These are phyloP conservation scores for Spathaspora sp. DNA, from an alignment of 1,139 yeast species.

Conservation along the genomic window DNA sequence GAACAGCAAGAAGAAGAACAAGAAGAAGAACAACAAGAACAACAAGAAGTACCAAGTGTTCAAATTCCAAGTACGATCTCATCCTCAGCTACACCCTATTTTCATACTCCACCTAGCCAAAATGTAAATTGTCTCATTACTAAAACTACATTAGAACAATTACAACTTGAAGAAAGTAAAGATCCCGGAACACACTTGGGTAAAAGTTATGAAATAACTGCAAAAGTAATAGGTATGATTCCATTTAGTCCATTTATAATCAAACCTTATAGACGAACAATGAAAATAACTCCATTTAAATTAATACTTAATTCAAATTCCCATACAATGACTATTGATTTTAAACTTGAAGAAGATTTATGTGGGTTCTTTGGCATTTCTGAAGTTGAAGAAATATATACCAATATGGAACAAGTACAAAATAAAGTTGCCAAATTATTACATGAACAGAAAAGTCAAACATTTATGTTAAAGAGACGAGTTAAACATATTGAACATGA, in stretches of 20 bases:
- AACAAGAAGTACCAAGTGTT: neutral
- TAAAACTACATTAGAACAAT: neutral
- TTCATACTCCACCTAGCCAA: neutral
- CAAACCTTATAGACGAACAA: slow-evolving; percentile 30
- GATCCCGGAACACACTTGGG: slow-evolving; percentile 1
- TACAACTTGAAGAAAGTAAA: neutral
- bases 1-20: neutral
- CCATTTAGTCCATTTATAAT: slow-evolving; percentile 25
- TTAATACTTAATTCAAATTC: slow-evolving; percentile 19
- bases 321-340: slow-evolving; percentile 21
- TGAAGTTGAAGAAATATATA: slow-evolving; percentile 30
- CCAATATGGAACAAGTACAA: slow-evolving; percentile 6
- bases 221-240: slow-evolving; percentile 17
- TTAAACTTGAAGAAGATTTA: slow-evolving; percentile 25
- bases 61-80: neutral
- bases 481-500: slow-evolving; percentile 6
- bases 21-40: neutral
- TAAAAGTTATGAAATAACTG: slow-evolving; percentile 12
- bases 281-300: slow-evolving; percentile 27
- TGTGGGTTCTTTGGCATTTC: slow-evolving; percentile 26
- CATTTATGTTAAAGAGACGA: slow-evolving; percentile 1
- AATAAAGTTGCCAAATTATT: slow-evolving; percentile 8
- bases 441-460: neutral
- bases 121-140: neutral
- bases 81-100: no score